Evolutionary conservation across 1,284 basidiomycete genomes (phyloP), one percentile per base, ranked within the genome.

Genomic region (Sphaerobolus stellatus): DNA sequence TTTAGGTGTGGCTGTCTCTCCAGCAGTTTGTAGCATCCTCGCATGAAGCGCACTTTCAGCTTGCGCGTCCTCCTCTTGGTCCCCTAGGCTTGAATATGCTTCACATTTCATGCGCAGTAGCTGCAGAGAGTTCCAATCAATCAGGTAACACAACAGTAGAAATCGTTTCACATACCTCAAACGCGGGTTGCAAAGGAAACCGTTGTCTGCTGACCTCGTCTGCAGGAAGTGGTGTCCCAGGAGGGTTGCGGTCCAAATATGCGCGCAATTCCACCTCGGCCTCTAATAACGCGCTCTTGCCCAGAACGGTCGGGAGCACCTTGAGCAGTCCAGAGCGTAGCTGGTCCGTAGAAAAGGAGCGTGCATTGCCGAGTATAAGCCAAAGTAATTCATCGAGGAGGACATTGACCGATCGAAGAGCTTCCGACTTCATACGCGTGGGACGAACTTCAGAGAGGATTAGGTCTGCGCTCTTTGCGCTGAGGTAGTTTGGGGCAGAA

Each of bases 401-500:
- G 59, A 85, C 81, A 69, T 97, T 96, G 74, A 96, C 81, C 57
- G 83, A 80, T 55, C 74, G 75, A 49, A 96, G 81, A 16, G 90
- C 86, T 41, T 90, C 83, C 16, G 78, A 66, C 56, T 84, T 83
- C 68, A 95, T 81, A 66, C 85, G 88, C 59, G 91, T 93, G n/a
- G 92, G 92, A 28, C 92, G 85, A 56, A 94, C 83, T 64, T 95
- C 92, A 54, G 90, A 93, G 50, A 97, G 84, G 65, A 95, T 88
- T 56, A 92, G 83, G 71, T 95, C 90, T 53, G 92, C 92, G 43
- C 90, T 91, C 60, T 84, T 81, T 20, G 83, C 71, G 31, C 88
- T 91, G 61, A 95, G 83, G 72, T 91, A 94, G 48, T 72, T 76
- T 5, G 88, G 86, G 53, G 81, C 81, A 81, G 62, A 40, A 30